Evolutionary conservation across 345 rosid species (phyloP).

Genomic region (Salix udensis): DNA sequence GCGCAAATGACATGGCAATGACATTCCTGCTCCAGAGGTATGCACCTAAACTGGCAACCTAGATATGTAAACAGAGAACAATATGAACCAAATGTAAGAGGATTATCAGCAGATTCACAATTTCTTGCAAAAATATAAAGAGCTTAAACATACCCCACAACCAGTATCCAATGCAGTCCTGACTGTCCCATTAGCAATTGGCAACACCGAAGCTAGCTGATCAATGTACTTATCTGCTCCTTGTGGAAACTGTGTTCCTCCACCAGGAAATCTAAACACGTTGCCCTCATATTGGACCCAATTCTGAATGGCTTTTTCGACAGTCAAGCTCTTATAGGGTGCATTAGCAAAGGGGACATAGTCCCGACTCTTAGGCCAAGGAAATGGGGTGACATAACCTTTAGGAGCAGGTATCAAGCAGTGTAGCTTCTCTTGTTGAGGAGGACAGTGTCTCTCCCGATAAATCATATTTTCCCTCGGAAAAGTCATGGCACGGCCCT

Average conservation of each 20-base stretch:
- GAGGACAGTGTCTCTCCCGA: conserved; percentile 89
- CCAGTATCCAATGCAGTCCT: conserved; percentile 98
- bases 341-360: conserved; percentile 98
- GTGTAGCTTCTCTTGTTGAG: conserved; percentile 61
- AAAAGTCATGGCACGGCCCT: conserved; percentile 92
- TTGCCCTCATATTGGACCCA: conserved; percentile 98
- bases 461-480: conserved; percentile 89
- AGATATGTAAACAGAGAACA: background rate
- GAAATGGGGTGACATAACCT: conserved; percentile 92
- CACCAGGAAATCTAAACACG: conserved; percentile 96
- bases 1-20: conserved; percentile 94
- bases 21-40: conserved; percentile 98
- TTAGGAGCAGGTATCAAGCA: conserved; percentile 91
- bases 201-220: conserved; percentile 89
- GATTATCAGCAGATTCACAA: background rate
- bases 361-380: conserved; percentile 99
- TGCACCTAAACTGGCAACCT: conserved; percentile 99
- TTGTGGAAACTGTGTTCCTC: conserved; percentile 99
- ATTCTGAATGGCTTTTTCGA: conserved; percentile 98
- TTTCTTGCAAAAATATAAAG: background rate
- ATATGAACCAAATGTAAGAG: background rate
- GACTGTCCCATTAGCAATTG: conserved; percentile 81
- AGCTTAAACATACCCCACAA: conserved; percentile 72
- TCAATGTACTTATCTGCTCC: conserved; percentile 96
- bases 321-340: conserved; percentile 93